These are phyloP conservation scores for Purpureocillium lavendulum DNA, from an alignment of 2,329 filamentous ascomycete genomes.

Conservation along the genomic window DNA sequence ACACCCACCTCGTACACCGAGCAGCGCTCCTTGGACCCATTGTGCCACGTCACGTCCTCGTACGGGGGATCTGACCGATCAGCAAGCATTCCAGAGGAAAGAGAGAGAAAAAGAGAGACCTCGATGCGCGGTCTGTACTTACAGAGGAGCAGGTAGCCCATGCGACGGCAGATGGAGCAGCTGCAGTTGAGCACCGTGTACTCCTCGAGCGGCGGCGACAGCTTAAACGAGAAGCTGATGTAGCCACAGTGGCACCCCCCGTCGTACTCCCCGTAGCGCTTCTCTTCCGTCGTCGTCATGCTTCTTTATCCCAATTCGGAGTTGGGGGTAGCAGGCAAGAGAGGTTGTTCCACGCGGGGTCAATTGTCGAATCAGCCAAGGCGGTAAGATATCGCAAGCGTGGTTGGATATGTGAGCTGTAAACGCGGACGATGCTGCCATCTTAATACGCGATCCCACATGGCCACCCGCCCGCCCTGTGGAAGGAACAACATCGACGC, in stretches of 20 bases:
- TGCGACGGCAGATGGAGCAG: conserved; percentile 43
- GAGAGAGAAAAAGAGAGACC: neutral
- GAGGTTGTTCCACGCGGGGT: too few species aligned
- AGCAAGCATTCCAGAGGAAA: neutral
- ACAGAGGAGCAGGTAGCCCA: conserved; percentile 44
- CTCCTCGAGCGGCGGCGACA: conserved; percentile 38
- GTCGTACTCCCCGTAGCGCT: conserved; percentile 27
- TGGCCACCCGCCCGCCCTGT: too few species aligned
- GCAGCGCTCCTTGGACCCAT: conserved; percentile 26
- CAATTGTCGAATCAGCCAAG: too few species aligned
- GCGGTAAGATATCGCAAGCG: too few species aligned
- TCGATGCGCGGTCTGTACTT: conserved; percentile 8
- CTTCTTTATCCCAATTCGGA: neutral
- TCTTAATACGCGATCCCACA: too few species aligned
- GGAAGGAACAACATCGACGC: too few species aligned
- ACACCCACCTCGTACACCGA: conserved; percentile 22
- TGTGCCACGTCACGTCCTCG: conserved; percentile 32
- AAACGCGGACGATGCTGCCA: too few species aligned
- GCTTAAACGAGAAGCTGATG: conserved; percentile 36
- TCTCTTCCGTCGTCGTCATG: conserved; percentile 8
- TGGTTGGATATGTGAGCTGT: too few species aligned
- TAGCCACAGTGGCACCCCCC: conserved; percentile 46
- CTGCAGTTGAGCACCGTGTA: conserved; percentile 40
- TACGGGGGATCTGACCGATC: conserved; percentile 25
- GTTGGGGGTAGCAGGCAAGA: too few species aligned